Base-by-base conservation (phyloP, 345 rosid species). In the Bruguiera gymnorhiza region DNA sequence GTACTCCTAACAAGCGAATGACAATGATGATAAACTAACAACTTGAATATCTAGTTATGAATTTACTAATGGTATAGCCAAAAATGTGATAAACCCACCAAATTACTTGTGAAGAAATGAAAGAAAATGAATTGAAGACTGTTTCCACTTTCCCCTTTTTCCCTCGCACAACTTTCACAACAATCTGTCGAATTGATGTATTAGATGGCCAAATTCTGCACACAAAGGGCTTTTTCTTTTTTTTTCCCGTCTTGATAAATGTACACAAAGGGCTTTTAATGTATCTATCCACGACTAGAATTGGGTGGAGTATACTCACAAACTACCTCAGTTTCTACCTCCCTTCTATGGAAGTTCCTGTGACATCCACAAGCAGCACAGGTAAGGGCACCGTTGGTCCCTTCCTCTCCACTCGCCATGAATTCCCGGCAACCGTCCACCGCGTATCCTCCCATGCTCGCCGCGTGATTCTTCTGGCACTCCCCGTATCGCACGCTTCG, bases 381-480 rank as follows among this genome's bases (percentile, higher is more conserved):
- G 24, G 54, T 37, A 19, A 68, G 63, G 3, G 71, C 54, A 4
- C 10, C 63, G 10, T 6, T 39, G 4, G 71, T 56, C 5, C 63
- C 71, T 58, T 68, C 53, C 37, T 68, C 64, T 9, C 85, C 83
- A 39, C 80, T 85, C 23, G 92, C 86, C 85, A 85, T 82, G 81
- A 85, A 87, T 78, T 87, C 92, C 19, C 88, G 80, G 81, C 92
- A 87, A 1, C 92, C 92, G 6, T 87, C 92, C 23, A 87, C 85
- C 7, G 87, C 89, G 46, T 80, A 79, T 30, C 89, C 89, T 5
- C 89, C 91, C 10, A 83, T 78, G 8, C 71, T 78, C 8, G 89
- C 92, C 5, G 89, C 92, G 31, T 85, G 89, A 53, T 87, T 87
- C 85, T 83, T 87, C 67, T 87, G 92, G 61, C 92, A 85, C 85